Percentiles rank a stretch among this genome's conserved stretches.
These are phyloP conservation scores for Tricladium varicosporioides DNA, from an alignment of 2,329 filamentous ascomycete genomes.

Conservation along the genomic window DNA sequence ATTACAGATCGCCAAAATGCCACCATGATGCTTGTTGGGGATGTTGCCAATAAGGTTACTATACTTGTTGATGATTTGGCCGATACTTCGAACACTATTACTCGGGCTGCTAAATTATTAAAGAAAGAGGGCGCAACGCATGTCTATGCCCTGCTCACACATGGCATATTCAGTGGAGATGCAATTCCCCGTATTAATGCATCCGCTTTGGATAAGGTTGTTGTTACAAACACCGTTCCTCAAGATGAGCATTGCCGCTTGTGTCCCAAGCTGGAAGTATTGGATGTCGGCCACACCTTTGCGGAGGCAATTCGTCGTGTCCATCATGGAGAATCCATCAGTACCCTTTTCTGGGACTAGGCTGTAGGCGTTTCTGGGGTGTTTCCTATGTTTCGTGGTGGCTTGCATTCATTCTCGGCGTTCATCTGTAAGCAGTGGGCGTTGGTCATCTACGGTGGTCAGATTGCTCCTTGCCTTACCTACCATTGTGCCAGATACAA, in stretches of 20 bases:
- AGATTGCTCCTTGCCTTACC: conserved; percentile 17
- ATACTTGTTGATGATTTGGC: conserved; percentile 94
- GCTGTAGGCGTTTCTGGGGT: conserved; percentile 41
- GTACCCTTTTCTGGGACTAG: conserved; percentile 74
- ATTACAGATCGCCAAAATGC: conserved; percentile 88
- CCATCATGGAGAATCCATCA: conserved; percentile 97
- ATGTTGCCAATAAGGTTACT: conserved; percentile 76
- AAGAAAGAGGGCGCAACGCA: conserved; percentile 92
- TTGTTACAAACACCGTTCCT: conserved; percentile 93
- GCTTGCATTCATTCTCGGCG: conserved; percentile 20
- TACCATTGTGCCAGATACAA: conserved; percentile 25
- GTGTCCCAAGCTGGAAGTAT: conserved; percentile 86
- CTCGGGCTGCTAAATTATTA: conserved; percentile 90
- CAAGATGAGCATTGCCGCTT: conserved; percentile 75
- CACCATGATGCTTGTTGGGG: conserved; percentile 92
- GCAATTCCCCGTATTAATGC: conserved; percentile 93
- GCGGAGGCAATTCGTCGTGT: conserved; percentile 94
- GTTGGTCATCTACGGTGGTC: conserved; percentile 21
- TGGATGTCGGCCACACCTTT: conserved; percentile 89
- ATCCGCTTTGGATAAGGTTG: conserved; percentile 86
- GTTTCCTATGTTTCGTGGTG: conserved; percentile 15
- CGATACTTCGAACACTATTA: conserved; percentile 97
- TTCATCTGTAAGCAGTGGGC: conserved; percentile 21
- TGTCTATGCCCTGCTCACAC: conserved; percentile 90
- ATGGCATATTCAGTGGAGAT: conserved; percentile 92